Evolutionary conservation across 495 filamentous ascomycete genomes (phyloP).

Genomic region (Hypoxylon intermedium): DNA sequence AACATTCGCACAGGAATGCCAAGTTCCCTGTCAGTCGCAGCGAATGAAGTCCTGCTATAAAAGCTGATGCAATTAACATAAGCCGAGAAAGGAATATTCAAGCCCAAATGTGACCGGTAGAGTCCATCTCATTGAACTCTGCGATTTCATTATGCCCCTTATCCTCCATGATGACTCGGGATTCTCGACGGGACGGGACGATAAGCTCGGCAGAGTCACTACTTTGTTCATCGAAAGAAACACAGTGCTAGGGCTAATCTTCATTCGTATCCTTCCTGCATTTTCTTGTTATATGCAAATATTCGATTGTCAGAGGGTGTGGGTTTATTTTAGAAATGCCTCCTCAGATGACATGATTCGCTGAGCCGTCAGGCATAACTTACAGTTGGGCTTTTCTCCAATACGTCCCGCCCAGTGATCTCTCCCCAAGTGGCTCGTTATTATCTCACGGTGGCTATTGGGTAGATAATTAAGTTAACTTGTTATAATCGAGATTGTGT

Average conservation of each 20-base stretch:
- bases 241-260: background rate
- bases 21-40: no score
- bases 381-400: conserved; percentile 28
- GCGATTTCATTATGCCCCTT: no score
- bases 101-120: no score
- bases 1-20: no score
- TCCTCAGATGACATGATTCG: conserved; percentile 29
- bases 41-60: no score
- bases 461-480: background rate
- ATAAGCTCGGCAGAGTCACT: background rate
- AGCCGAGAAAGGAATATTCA: no score
- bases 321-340: conserved; percentile 16
- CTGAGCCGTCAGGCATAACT: conserved; percentile 33
- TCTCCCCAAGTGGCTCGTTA: conserved; percentile 29
- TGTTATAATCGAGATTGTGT: conserved; percentile 24
- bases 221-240: conserved; percentile 17
- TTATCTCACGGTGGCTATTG: conserved; percentile 5
- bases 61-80: no score
- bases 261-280: background rate
- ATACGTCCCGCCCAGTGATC: conserved; percentile 24
- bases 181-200: no score
- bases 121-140: no score
- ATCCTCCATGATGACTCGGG: no score
- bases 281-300: conserved; percentile 4
- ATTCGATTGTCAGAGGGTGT: conserved; percentile 7